Percentiles rank a stretch among this genome's conserved stretches.
phyloP scores from a whole-genome alignment of 805 yeast species.

The Yamadazyma endophytica region DNA sequence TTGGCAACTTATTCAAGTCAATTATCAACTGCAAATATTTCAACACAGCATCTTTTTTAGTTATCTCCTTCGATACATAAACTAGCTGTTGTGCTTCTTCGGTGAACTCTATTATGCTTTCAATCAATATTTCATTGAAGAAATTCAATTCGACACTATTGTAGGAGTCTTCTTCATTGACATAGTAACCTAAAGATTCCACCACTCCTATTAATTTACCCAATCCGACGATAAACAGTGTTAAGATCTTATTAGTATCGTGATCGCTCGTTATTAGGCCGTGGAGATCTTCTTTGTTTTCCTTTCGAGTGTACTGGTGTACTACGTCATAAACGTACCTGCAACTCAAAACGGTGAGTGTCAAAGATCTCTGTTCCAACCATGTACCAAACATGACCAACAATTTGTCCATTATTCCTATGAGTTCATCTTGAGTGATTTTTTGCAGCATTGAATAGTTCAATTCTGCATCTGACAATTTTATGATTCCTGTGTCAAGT shows the following conservation, averaged over 20 bases:
- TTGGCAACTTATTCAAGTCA: conserved; percentile 19
- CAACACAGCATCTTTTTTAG: conserved; percentile 9
- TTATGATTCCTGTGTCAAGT: conserved; percentile 75
- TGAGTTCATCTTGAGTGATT: conserved; percentile 36
- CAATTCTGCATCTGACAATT: conserved; percentile 40
- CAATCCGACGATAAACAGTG: conserved; percentile 49
- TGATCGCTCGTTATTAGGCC: too few species aligned
- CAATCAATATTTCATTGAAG: conserved; percentile 19
- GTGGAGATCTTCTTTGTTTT: conserved; percentile 22
- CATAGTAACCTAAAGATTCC: conserved; percentile 48
- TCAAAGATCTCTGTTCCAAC: conserved; percentile 69
- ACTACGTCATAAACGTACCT: conserved; percentile 64
- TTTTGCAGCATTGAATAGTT: conserved; percentile 41
- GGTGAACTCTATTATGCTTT: conserved; percentile 18
- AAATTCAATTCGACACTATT: conserved; percentile 52
- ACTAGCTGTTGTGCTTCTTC: conserved; percentile 20
- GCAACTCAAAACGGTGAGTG: conserved; percentile 76
- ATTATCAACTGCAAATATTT: conserved; percentile 24
- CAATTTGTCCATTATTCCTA: conserved; percentile 51
- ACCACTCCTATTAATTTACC: conserved; percentile 50
- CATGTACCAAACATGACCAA: conserved; percentile 59
- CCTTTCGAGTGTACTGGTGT: conserved; percentile 24
- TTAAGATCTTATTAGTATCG: conserved; percentile 44
- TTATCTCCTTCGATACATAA: conserved; percentile 12
- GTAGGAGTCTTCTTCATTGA: conserved; percentile 72